Conservation (phyloP, 2,329 filamentous ascomycete genomes). For the Hirsutella thompsonii region DNA sequence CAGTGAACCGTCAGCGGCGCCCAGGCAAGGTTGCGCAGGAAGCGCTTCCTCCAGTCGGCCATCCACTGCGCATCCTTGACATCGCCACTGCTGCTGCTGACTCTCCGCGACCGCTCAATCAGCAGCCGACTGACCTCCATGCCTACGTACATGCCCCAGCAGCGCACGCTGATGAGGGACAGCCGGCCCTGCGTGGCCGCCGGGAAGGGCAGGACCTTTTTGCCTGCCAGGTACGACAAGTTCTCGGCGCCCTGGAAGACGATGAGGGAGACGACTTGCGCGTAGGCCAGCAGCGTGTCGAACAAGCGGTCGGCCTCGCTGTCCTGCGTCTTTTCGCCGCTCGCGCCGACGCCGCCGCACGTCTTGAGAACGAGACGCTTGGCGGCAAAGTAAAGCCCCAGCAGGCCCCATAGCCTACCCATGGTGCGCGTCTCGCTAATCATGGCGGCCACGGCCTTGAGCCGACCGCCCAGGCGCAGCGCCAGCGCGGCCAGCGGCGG, state of each 20-base stretch:
- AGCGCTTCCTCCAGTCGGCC: constrained; percentile 47
- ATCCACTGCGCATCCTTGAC: constrained; percentile 27
- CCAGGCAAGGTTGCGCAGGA: constrained; percentile 62
- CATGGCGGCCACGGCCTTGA: constrained; percentile 50
- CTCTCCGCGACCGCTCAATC: constrained; percentile 28
- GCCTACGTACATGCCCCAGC: constrained; percentile 68
- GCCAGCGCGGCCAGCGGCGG: constrained; percentile 27
- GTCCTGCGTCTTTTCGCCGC: constrained; percentile 21
- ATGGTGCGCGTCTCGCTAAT: constrained; percentile 63
- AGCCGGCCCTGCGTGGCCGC: constrained; percentile 45
- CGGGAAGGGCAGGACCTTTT: constrained; percentile 52
- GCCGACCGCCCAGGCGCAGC: constrained; percentile 34
- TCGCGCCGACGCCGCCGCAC: constrained; percentile 13
- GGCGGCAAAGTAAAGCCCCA: constrained; percentile 61
- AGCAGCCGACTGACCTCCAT: constrained; percentile 60
- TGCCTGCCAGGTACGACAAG: constrained; percentile 60
- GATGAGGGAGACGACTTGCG: constrained; percentile 55
- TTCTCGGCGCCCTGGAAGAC: constrained; percentile 76
- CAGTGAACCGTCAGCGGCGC: constrained; percentile 76
- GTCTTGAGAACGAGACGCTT: constrained; percentile 30
- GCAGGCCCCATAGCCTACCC: constrained; percentile 60
- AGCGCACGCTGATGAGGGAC: constrained; percentile 61
- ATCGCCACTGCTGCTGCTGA: constrained; percentile 18
- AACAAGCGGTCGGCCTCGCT: constrained; percentile 20
- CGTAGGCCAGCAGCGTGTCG: constrained; percentile 42